Evolutionary conservation across 1,139 yeast species (phyloP), one percentile per base, ranked within the genome.

Genomic region (Nakaseomyces delphensis): DNA sequence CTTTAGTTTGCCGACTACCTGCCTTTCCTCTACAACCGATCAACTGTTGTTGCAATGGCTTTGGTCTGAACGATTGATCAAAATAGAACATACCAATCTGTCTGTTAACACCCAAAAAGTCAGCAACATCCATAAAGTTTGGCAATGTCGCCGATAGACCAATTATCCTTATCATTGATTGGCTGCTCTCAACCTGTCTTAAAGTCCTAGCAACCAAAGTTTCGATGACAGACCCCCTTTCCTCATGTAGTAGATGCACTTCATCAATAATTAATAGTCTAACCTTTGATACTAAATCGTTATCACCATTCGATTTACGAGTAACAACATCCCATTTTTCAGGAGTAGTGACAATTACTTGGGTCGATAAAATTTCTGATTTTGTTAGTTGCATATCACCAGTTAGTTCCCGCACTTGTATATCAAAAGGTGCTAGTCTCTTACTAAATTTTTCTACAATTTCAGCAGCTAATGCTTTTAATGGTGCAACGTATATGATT

Each of bases 261-360:
- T 91, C 99, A 70, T 91, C 99, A 50, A 91, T 87, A 48, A 91
- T 84, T 43, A 91, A 67, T 11, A 91, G 67, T 58, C 81, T 83
- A 5, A 93, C 95, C 55, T 86, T 87, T 13, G 83, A 77, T 2
- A 86, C 93, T 32, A 91, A 66, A 49, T 89, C 96, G 41, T 79
- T 80, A 57, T 87, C 97, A 44, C 96, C 83, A 48, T 63, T 70
- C 0, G 76, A 70, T 57, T 91, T 91, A 60, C 98, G 74, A 0
- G 98, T 91, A 1, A 91, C 96, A 9, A 91, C 96, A 68, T 91
- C 99, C 99, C 99, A 91, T 64, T 91, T 91, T 62, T 91, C 98
- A 0, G 98, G 98, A 0, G 98, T 91, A 0, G 97, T 91, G 6
- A 91, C 96, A 53, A 91, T 84, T 35, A 91, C 73, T 60, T 91